Evolutionary conservation across 75 land plant genomes (phyloP).

Genomic region (Adiantum capillusveneris): DNA sequence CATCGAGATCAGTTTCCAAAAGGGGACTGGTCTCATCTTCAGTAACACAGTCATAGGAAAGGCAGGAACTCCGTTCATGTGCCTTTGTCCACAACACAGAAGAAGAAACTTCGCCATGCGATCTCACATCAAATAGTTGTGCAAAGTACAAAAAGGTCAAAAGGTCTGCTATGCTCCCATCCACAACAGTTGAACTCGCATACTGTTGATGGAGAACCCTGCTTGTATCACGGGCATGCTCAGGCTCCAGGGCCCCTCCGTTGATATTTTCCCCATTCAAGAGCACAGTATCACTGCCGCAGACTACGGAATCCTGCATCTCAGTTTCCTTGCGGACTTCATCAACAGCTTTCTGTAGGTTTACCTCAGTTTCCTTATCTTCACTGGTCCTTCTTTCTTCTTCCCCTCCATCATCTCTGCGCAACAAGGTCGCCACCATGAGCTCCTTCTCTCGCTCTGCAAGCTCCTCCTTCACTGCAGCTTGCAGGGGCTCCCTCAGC

Average conservation of each 20-base stretch:
- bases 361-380: constrained; percentile 20
- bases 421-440: constrained; percentile 7
- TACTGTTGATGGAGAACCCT: not conserved
- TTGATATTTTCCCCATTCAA: not conserved
- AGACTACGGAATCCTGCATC: not conserved
- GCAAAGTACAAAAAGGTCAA: constrained; percentile 71
- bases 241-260: not conserved
- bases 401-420: constrained; percentile 12
- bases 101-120: constrained; percentile 58
- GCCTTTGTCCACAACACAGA: constrained; percentile 50
- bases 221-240: not conserved
- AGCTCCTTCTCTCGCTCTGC: constrained; percentile 40
- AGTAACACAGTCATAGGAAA: constrained; percentile 89
- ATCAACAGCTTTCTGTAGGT: constrained; percentile 1
- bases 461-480: constrained; percentile 75
- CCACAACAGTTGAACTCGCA: constrained; percentile 5
- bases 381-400: constrained; percentile 3
- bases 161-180: constrained; percentile 43
- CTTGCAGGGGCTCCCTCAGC: constrained; percentile 58
- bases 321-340: not conserved
- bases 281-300: too few relatives aligned
- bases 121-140: constrained; percentile 64
- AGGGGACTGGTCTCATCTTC: constrained; percentile 76
- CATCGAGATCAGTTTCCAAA: constrained; percentile 59
- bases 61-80: constrained; percentile 78